Evolutionary conservation across 163 green algal genomes (phyloP).

Genomic region (Scenedesmus sp.): DNA sequence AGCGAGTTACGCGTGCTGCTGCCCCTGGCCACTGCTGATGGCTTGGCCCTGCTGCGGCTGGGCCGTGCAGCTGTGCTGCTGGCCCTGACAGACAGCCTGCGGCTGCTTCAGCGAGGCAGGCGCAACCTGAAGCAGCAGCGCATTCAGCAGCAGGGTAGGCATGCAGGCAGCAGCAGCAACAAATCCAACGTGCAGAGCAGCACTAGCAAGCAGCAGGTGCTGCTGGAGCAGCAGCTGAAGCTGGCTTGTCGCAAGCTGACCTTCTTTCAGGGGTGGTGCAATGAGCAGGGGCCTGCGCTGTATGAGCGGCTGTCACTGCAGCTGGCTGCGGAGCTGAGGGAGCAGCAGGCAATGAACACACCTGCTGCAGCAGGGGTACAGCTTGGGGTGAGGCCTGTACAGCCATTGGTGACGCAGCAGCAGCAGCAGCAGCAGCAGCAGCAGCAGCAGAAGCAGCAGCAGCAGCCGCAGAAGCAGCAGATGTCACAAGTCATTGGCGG

Average conservation of each 20-base stretch:
- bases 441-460: neutral
- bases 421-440: neutral
- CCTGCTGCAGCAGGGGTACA: neutral
- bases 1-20: neutral
- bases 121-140: slow-evolving; percentile 2
- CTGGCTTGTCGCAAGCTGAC: slow-evolving; percentile 20
- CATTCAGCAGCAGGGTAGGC: neutral
- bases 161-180: neutral
- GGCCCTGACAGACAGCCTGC: slow-evolving; percentile 18
- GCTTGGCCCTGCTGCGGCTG: slow-evolving; percentile 32
- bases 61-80: slow-evolving; percentile 15
- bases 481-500: neutral
- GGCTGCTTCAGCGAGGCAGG: neutral
- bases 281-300: neutral
- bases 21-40: slow-evolving; percentile 18
- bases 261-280: slow-evolving; percentile 22
- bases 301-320: neutral
- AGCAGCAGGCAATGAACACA: slow-evolving; percentile 6
- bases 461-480: neutral
- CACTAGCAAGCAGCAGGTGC: slow-evolving; percentile 1
- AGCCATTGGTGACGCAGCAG: neutral
- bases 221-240: slow-evolving; percentile 6
- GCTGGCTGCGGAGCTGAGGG: slow-evolving; percentile 17
- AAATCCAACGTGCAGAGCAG: neutral
- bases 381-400: neutral